Base-by-base conservation (phyloP, 2,329 filamentous ascomycete species). In the Ophiostoma montium region DNA sequence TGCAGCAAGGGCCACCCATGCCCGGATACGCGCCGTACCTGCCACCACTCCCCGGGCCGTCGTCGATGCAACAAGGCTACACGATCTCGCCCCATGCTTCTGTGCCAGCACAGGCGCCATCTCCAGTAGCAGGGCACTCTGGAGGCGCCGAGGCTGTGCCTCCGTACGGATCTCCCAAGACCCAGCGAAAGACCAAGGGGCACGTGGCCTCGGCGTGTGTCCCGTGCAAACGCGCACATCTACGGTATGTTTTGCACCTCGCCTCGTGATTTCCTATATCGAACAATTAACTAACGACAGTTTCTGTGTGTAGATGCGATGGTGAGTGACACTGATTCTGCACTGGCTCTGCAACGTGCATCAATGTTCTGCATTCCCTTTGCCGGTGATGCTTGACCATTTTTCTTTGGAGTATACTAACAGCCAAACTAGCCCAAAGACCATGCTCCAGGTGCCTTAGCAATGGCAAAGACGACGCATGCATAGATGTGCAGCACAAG, bases 131-230 rank as follows among this genome's bases (percentile, higher is more conserved):
- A n/a, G 53, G 36, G 7, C 36, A 36, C 1, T 21, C 51, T 5
- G 51, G 47, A 5, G 43, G 47, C 32, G 30, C 48, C 5, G 54
- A 42, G 51, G n/a, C 27, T 21, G 63, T 62, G 21, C 64, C 68
- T 33, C 63, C 69, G 3, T 73, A 71, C 54, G 65, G 68, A 11
- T 78, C 77, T 35, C 74, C 77, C 2, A 81, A 78, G 57, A 69
- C 75, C 7, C 76, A 80, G 54, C 70, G 79, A 56, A 83, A 82
- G 62, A 80, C 82, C 6, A 87, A 87, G 61, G 83, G 84, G 13
- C 86, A 92, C 67, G 86, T 90, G 48, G 84, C 84, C 46, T 89
- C 84, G 33, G 86, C 86, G 23, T 92, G 86, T 62, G 81, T 90
- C 56, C 86, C 87, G 52, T 92, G 86, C 68, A 90, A 90, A 62